Percentiles rank a stretch among this genome's conserved stretches.
Evolutionary conservation across 2,329 filamentous ascomycete genomes (phyloP).

Genomic region (Leptographium radiaticola): DNA sequence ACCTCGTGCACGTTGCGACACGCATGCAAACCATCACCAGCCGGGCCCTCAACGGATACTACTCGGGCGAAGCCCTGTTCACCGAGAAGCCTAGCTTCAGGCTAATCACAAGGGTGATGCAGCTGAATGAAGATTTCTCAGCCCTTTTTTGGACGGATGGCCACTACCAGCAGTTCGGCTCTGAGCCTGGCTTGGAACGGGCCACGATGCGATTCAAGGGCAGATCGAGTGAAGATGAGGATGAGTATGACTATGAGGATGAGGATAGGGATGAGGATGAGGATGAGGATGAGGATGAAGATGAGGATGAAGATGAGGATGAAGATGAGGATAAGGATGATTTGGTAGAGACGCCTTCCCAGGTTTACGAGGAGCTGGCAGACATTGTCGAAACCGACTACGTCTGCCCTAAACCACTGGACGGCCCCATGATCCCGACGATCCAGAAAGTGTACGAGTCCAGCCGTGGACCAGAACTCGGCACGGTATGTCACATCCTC

Average conservation of each 20-base stretch:
- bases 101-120: conserved; percentile 25
- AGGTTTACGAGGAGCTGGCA: conserved; percentile 12
- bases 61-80: conserved; percentile 19
- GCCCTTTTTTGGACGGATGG: conserved; percentile 15
- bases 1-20: conserved; percentile 20
- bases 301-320: conserved; percentile 1
- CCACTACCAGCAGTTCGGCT: conserved; percentile 13
- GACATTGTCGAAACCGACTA: conserved; percentile 17
- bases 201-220: too few species aligned
- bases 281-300: not conserved
- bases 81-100: conserved; percentile 13
- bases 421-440: conserved; percentile 27
- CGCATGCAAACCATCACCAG: conserved; percentile 17
- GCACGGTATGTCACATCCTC: conserved; percentile 27
- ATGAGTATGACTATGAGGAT: not conserved
- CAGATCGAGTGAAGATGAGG: not conserved
- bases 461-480: conserved; percentile 41
- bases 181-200: too few species aligned
- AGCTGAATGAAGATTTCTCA: conserved; percentile 24
- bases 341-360: not conserved
- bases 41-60: conserved; percentile 22
- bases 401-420: conserved; percentile 8
- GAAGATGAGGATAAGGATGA: conserved; percentile 12
- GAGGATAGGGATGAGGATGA: not conserved
- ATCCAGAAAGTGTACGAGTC: conserved; percentile 27